These are phyloP conservation scores for Dalbergia oliveri DNA, from an alignment of 306 rosid species.

Conservation along the genomic window DNA sequence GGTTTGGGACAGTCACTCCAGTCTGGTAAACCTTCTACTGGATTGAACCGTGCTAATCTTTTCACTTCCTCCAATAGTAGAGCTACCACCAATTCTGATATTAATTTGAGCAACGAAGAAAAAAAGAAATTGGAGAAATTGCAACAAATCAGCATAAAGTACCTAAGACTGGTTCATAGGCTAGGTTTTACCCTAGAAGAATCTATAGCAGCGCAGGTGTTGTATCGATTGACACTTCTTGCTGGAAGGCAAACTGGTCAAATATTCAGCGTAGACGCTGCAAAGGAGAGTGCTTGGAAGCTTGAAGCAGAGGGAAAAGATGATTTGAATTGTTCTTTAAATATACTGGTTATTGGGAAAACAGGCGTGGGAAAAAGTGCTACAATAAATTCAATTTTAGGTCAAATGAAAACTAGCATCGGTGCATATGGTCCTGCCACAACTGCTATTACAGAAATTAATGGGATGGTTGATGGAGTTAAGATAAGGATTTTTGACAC, in stretches of 20 bases:
- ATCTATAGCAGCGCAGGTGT: constrained; percentile 80
- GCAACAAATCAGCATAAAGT: constrained; percentile 79
- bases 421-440: constrained; percentile 92
- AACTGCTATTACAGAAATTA: constrained; percentile 73
- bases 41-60: constrained; percentile 65
- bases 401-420: constrained; percentile 76
- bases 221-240: constrained; percentile 72
- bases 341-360: constrained; percentile 90
- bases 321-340: constrained; percentile 73
- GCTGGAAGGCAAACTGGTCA: constrained; percentile 77
- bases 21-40: constrained; percentile 67
- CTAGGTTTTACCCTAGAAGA: constrained; percentile 82
- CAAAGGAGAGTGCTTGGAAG: constrained; percentile 72
- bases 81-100: constrained; percentile 56
- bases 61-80: constrained; percentile 59
- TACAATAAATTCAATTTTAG: constrained; percentile 89
- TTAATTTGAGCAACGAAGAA: constrained; percentile 81
- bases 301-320: constrained; percentile 80
- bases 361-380: constrained; percentile 98
- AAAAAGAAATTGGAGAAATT: constrained; percentile 71
- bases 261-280: constrained; percentile 73
- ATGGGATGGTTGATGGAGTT: constrained; percentile 88
- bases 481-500: constrained; percentile 76
- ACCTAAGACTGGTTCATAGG: constrained; percentile 82
- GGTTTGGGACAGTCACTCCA: constrained; percentile 89